These are phyloP conservation scores for Tylopilus vinaceipallidus DNA, from an alignment of 768 basidiomycete species.

Conservation along the genomic window DNA sequence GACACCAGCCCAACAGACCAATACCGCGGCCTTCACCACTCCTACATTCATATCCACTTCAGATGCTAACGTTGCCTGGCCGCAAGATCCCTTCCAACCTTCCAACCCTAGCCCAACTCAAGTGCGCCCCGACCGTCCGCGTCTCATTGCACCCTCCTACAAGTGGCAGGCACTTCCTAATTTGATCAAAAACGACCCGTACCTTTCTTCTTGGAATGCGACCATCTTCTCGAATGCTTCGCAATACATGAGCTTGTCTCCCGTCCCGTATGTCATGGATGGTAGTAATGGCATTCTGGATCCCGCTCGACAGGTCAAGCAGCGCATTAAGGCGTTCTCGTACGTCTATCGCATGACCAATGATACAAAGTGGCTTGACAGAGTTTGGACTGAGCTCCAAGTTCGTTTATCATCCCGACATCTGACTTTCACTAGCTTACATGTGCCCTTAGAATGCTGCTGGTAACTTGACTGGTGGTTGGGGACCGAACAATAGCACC, in stretches of 20 bases:
- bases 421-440: slow-evolving; percentile 2
- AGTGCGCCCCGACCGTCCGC: slow-evolving; percentile 78
- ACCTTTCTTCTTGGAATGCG: slow-evolving; percentile 84
- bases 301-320: slow-evolving; percentile 83
- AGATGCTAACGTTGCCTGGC: slow-evolving; percentile 63
- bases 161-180: slow-evolving; percentile 83
- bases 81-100: slow-evolving; percentile 73
- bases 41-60: slow-evolving; percentile 71
- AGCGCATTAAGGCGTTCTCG: slow-evolving; percentile 87
- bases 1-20: slow-evolving; percentile 49
- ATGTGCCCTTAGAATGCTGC: slow-evolving; percentile 55
- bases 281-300: slow-evolving; percentile 91
- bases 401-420: slow-evolving; percentile 43
- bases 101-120: slow-evolving; percentile 55
- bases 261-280: slow-evolving; percentile 72
- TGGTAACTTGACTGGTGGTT: slow-evolving; percentile 61
- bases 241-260: slow-evolving; percentile 57
- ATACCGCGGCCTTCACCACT: slow-evolving; percentile 62
- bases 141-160: slow-evolving; percentile 87
- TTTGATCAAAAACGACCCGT: slow-evolving; percentile 80
- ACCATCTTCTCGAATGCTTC: slow-evolving; percentile 91
- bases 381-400: slow-evolving; percentile 78
- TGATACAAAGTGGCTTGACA: slow-evolving; percentile 88
- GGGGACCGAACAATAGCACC: slow-evolving; percentile 59
- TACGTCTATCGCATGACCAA: slow-evolving; percentile 92